A percentile compares a stretch with the other conserved stretches of the same genome.
Conservation (phyloP, 306 rosid species). For the Senna tora region DNA sequence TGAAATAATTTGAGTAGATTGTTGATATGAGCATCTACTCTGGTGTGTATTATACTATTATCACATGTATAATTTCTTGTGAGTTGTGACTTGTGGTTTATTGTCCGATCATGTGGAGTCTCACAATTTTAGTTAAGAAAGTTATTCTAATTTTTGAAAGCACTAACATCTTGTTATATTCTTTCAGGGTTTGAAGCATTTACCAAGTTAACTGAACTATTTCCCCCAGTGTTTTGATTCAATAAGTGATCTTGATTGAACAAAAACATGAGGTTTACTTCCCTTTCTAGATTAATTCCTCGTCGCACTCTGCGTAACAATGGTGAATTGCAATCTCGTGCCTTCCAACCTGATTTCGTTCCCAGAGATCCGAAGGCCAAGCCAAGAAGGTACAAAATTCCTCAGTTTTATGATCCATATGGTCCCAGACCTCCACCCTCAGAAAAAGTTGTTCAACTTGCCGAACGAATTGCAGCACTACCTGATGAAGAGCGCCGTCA, state of each 20-base stretch:
- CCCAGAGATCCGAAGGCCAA: constrained; percentile 44
- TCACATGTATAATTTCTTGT: neutral
- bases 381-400: constrained; percentile 50
- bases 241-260: constrained; percentile 37
- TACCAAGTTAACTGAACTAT: constrained; percentile 18
- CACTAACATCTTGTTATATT: constrained; percentile 18
- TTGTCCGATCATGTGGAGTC: neutral
- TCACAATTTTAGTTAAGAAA: neutral
- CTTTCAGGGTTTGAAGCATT: constrained; percentile 36
- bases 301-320: constrained; percentile 11
- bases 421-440: constrained; percentile 59
- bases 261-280: constrained; percentile 46
- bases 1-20: neutral
- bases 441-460: constrained; percentile 51
- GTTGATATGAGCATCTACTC: constrained; percentile 13
- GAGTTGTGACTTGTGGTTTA: neutral
- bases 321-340: constrained; percentile 40
- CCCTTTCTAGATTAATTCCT: constrained; percentile 44
- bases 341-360: constrained; percentile 47
- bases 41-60: constrained; percentile 4
- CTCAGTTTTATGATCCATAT: constrained; percentile 52
- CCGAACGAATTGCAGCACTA: constrained; percentile 47
- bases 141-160: neutral
- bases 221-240: constrained; percentile 25
- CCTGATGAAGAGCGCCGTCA: constrained; percentile 49